Conservation (phyloP, 2,329 filamentous ascomycete species). For the Claviceps paspali region DNA sequence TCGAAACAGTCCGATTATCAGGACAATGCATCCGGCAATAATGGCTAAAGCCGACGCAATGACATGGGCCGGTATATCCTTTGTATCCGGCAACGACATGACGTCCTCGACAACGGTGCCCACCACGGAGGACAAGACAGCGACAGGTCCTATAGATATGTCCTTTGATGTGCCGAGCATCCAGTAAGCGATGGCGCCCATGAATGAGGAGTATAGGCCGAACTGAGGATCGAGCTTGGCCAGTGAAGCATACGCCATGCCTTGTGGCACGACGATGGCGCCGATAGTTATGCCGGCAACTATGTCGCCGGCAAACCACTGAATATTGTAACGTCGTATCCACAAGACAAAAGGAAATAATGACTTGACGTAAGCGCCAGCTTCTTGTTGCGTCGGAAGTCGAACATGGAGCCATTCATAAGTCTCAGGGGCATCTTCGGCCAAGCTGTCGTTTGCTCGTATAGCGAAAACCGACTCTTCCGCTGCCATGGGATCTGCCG, state of each 20-base stretch:
- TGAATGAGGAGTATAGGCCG: conserved; percentile 78
- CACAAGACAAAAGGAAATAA: conserved; percentile 84
- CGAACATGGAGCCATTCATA: conserved; percentile 55
- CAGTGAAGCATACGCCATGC: conserved; percentile 86
- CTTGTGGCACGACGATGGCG: conserved; percentile 76
- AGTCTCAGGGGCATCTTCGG: conserved; percentile 67
- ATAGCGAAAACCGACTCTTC: conserved; percentile 69
- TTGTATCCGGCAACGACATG: conserved; percentile 27
- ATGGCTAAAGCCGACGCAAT: conserved; percentile 69
- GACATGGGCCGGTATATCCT: conserved; percentile 43
- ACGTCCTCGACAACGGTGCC: conserved; percentile 65
- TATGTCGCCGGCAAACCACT: conserved; percentile 81
- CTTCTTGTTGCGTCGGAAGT: conserved; percentile 40
- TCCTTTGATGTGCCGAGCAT: conserved; percentile 97
- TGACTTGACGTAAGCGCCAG: conserved; percentile 46
- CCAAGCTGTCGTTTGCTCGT: conserved; percentile 59
- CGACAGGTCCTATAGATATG: conserved; percentile 93
- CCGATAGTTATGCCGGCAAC: conserved; percentile 55
- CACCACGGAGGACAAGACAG: conserved; percentile 83
- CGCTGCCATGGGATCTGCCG: conserved; percentile 47
- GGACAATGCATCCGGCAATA: conserved; percentile 62
- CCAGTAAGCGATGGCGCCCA: conserved; percentile 92
- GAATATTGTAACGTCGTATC: conserved; percentile 75
- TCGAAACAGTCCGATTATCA: conserved; percentile 62
- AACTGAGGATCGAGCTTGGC: conserved; percentile 69